Conservation (phyloP, 2,329 filamentous ascomycete species). For the Aspergillus awamori region DNA sequence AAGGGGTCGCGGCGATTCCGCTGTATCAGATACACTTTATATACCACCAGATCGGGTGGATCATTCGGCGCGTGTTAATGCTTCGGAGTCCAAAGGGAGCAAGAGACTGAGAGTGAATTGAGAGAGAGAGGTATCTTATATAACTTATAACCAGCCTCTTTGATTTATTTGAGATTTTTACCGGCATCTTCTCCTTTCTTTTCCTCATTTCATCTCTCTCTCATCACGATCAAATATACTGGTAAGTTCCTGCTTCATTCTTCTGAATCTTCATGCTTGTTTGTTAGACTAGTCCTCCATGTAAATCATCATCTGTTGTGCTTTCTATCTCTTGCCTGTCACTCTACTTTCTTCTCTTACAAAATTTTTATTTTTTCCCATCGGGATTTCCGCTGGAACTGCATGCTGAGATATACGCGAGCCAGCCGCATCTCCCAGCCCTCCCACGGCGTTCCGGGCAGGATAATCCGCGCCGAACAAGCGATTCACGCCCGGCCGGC, state of each 20-base stretch:
- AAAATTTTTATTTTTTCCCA: conserved; percentile 13
- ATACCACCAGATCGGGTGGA: conserved; percentile 12
- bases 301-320: background rate
- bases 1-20: background rate
- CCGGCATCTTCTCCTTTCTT: conserved; percentile 1
- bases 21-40: conserved; percentile 11
- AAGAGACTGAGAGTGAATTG: no score
- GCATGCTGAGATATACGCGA: conserved; percentile 42
- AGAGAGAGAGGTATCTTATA: background rate
- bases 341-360: no score
- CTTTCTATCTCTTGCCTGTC: background rate
- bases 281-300: background rate
- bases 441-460: conserved; percentile 28
- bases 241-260: background rate
- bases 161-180: background rate
- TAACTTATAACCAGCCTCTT: conserved; percentile 3
- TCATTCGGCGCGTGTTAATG: conserved; percentile 8
- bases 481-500: conserved; percentile 37
- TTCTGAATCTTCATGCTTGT: no score
- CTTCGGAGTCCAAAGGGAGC: background rate
- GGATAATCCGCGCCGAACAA: conserved; percentile 44
- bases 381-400: conserved; percentile 18
- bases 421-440: conserved; percentile 38
- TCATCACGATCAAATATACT: background rate
- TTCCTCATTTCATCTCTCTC: background rate